phyloP scores from a whole-genome alignment of 371 early-diverging fungal genomes.

The Mucor circinelloides region DNA sequence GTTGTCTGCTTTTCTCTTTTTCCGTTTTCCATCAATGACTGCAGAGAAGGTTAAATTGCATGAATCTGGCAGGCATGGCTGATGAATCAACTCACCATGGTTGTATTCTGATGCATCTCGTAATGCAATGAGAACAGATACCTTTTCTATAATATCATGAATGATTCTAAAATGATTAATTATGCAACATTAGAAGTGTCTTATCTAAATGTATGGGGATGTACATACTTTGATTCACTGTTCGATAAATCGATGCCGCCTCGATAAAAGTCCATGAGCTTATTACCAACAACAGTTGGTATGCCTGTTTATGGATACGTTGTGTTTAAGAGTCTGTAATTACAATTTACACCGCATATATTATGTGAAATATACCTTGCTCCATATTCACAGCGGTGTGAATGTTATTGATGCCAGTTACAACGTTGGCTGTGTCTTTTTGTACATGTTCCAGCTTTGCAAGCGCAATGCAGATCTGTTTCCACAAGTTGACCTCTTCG shows the following conservation, averaged over 20 bases:
- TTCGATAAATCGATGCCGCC: slow-evolving; percentile 43
- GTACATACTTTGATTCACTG: slow-evolving; percentile 42
- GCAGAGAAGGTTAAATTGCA: background rate
- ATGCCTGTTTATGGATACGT: slow-evolving; percentile 29
- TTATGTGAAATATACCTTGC: slow-evolving; percentile 41
- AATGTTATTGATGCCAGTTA: slow-evolving; percentile 47
- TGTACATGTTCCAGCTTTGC: slow-evolving; percentile 51
- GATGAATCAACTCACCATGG: slow-evolving; percentile 24
- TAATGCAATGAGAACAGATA: slow-evolving; percentile 56
- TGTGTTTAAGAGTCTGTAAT: background rate
- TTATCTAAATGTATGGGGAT: background rate
- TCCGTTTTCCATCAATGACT: slow-evolving; percentile 59
- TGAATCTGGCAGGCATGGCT: background rate
- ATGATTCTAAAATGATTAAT: slow-evolving; percentile 39
- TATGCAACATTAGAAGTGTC: background rate
- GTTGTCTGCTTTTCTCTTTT: slow-evolving; percentile 68
- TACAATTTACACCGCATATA: slow-evolving; percentile 3
- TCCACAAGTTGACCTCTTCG: slow-evolving; percentile 61
- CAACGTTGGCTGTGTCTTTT: slow-evolving; percentile 41
- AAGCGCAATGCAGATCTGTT: slow-evolving; percentile 53
- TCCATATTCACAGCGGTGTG: slow-evolving; percentile 37
- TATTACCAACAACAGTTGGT: slow-evolving; percentile 23
- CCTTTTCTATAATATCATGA: slow-evolving; percentile 57
- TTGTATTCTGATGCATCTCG: slow-evolving; percentile 55
- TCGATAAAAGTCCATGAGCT: slow-evolving; percentile 41